Conservation (phyloP, 1,284 basidiomycete species). For the Moesziomyces globuligerus region DNA sequence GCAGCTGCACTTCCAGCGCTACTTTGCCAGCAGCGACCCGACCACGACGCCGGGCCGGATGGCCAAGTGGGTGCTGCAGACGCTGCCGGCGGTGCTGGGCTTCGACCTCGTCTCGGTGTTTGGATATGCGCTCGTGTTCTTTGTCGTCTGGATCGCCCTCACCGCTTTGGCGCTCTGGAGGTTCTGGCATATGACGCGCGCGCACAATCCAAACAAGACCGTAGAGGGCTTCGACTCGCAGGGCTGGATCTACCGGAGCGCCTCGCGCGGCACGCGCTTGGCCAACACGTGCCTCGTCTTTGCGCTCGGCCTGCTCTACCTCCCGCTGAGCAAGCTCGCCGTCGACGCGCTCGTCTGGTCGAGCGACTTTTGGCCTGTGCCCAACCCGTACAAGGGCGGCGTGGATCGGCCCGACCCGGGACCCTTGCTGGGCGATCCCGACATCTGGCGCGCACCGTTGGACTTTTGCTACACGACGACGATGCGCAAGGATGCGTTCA, state of each 20-base stretch:
- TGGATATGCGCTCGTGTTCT: conserved; percentile 55
- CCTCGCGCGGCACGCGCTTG: conserved; percentile 51
- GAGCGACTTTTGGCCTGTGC: conserved; percentile 60
- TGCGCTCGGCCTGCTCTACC: conserved; percentile 50
- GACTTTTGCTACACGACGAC: conserved; percentile 78
- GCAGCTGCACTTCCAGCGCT: conserved; percentile 46
- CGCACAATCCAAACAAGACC: conserved; percentile 54
- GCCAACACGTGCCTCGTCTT: conserved; percentile 58
- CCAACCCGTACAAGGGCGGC: conserved; percentile 75
- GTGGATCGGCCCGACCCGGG: conserved; percentile 56
- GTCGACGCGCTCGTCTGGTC: conserved; percentile 62
- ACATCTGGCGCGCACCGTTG: conserved; percentile 70
- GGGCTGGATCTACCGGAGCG: conserved; percentile 54
- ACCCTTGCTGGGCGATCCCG: conserved; percentile 73
- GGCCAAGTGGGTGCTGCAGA: conserved; percentile 45
- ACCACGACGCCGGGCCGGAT: conserved; percentile 17
- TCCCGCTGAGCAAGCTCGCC: conserved; percentile 62
- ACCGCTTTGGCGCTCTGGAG: conserved; percentile 38
- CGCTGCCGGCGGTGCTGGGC: conserved; percentile 52
- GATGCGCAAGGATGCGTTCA: conserved; percentile 77
- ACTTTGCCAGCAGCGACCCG: conserved; percentile 32
- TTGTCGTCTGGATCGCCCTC: conserved; percentile 49
- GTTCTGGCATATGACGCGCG: conserved; percentile 55
- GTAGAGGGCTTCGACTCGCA: conserved; percentile 59
- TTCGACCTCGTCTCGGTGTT: conserved; percentile 61